Evolutionary conservation across 306 rosid species (phyloP), one percentile per base, ranked within the genome.

Genomic region (Vigna hirtella): DNA sequence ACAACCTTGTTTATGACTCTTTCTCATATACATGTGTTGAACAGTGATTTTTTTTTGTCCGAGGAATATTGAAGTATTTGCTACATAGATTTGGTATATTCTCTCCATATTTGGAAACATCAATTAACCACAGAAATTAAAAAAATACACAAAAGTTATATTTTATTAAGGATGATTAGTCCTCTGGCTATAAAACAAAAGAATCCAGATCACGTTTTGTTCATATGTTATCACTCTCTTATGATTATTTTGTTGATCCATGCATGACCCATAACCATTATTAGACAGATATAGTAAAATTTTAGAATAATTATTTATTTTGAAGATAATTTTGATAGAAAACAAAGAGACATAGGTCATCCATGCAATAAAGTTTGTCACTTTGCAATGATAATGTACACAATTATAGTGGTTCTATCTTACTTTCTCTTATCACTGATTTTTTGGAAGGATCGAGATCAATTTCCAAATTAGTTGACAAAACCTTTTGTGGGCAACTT

Each of bases 11-110:
- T 78, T 15, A 18, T 78, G 63, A 45, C 32, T 58, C 53, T 53
- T 20, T 78, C 52, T 56, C 62, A 20, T 20, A 48, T 48, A 30
- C 75, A 66, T 22, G 56, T 66, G 61, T 45, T 36, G 76, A 57
- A 58, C 49, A 47, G 20, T 20, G 22, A 20, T 0, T 9, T 20
- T 30, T 30, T 30, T 30, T 30, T 52, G 1, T n/a, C 13, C 3
- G n/a, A 58, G 38, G 57, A 49, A 38, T 59, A 58, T 50, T 58
- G 59, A 38, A 12, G 66, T 26, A 42, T 68, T 69, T 64, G 55
- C 22, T 45, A 22, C 49, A 71, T 61, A 62, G 78, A 40, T 76
- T 82, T 11, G 22, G 73, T 56, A 73, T 83, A 78, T 83, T 83
- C 86, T 8, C 3, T 64, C 47, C 22, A n/a, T 45, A 47, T 72